Percentiles rank a stretch among this genome's conserved stretches.
Conservation (phyloP, 345 rosid genomes). For the Gossypium herbaceum region DNA sequence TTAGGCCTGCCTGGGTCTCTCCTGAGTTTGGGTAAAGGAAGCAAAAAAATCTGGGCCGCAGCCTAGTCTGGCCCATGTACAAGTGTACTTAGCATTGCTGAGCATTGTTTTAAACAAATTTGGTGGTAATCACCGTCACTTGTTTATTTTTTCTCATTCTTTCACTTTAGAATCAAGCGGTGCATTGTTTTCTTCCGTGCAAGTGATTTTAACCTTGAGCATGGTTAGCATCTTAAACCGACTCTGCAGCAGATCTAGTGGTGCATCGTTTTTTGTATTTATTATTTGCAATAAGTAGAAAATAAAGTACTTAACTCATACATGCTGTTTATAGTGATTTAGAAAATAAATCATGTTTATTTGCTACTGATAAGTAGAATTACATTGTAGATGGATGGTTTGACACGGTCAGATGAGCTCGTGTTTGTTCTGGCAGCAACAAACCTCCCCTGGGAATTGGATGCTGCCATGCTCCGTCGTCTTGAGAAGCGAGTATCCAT, state of each 20-base stretch:
- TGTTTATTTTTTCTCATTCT: not conserved
- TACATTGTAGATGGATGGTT: slow-evolving; percentile 92
- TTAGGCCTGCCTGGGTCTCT: too few species aligned
- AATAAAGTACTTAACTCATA: not conserved
- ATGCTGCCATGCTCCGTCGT: slow-evolving; percentile 97
- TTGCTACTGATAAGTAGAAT: slow-evolving; percentile 19
- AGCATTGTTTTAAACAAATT: not conserved
- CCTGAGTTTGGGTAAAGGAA: too few species aligned
- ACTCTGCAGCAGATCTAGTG: not conserved
- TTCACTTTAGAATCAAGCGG: not conserved
- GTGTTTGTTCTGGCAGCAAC: slow-evolving; percentile 98
- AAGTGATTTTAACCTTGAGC: not conserved
- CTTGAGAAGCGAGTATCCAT: slow-evolving; percentile 97
- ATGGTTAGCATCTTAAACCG: not conserved
- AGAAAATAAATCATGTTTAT: not conserved
- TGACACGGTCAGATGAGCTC: slow-evolving; percentile 74
- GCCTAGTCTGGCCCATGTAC: too few species aligned
- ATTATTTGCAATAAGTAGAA: slow-evolving; percentile 7
- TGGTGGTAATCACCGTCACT: not conserved
- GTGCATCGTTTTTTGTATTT: not conserved
- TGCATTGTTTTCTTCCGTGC: not conserved
- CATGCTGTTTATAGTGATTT: not conserved
- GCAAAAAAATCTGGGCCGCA: too few species aligned
- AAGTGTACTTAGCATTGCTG: not conserved
- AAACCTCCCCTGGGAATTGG: slow-evolving; percentile 97